A percentile compares a stretch with the other conserved stretches of the same genome.
Conservation (phyloP, 352 stramenopile genomes). For the Globisporangium lucens region DNA sequence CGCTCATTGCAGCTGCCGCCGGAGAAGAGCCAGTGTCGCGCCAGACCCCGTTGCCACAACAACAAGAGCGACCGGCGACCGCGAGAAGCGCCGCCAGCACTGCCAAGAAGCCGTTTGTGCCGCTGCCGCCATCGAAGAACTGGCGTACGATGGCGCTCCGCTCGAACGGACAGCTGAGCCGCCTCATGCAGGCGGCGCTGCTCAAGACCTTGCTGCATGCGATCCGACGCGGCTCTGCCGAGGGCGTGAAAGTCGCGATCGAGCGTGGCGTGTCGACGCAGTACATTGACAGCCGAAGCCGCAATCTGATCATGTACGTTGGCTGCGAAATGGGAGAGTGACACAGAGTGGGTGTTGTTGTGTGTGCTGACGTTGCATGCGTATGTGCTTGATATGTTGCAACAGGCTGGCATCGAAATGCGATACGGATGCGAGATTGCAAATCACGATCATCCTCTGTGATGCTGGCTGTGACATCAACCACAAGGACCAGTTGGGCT, state of each 20-base stretch:
- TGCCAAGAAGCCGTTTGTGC: slow-evolving; percentile 40
- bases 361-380: background rate
- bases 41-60: background rate
- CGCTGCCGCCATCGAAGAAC: slow-evolving; percentile 38
- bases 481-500: slow-evolving; percentile 77
- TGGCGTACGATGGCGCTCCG: slow-evolving; percentile 52
- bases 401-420: slow-evolving; percentile 70
- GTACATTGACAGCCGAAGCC: slow-evolving; percentile 71
- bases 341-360: background rate
- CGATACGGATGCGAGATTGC: slow-evolving; percentile 75
- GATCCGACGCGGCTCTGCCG: slow-evolving; percentile 69
- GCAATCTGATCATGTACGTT: slow-evolving; percentile 81
- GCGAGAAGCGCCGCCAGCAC: slow-evolving; percentile 7
- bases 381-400: background rate
- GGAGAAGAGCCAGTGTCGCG: slow-evolving; percentile 1
- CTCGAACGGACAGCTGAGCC: slow-evolving; percentile 63
- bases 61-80: slow-evolving; percentile 8
- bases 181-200: slow-evolving; percentile 76
- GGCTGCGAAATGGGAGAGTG: background rate
- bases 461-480: slow-evolving; percentile 86
- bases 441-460: slow-evolving; percentile 81
- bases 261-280: slow-evolving; percentile 74
- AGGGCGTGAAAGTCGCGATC: slow-evolving; percentile 83
- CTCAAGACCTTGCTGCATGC: slow-evolving; percentile 85
- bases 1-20: background rate